Percentiles rank a stretch among this genome's conserved stretches.
phyloP scores from a whole-genome alignment of 2,329 filamentous ascomycete species.

The Arachnomyces sp. region DNA sequence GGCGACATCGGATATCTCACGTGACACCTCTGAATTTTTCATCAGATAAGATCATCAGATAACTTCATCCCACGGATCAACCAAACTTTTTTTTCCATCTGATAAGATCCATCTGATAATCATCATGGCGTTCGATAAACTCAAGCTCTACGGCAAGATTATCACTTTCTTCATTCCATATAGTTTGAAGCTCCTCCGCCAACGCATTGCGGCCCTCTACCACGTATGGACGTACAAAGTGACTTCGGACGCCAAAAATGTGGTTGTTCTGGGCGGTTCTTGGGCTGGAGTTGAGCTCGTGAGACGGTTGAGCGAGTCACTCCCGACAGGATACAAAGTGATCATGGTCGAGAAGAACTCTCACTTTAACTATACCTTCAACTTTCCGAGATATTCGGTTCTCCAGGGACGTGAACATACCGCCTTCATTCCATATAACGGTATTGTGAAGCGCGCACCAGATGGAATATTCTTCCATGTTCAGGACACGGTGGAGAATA shows the following conservation, averaged over 20 bases:
- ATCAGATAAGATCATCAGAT: no score
- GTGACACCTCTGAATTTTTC: no score
- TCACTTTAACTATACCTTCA: conserved; percentile 56
- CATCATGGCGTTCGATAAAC: no score
- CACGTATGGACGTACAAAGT: conserved; percentile 7
- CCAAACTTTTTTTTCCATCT: no score
- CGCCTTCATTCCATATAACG: conserved; percentile 51
- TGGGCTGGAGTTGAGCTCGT: conserved; percentile 50
- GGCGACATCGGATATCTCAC: no score
- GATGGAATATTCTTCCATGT: conserved; percentile 32
- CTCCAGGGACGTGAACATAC: conserved; percentile 49
- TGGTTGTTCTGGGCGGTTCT: conserved; percentile 52
- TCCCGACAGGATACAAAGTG: conserved; percentile 46
- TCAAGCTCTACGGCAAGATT: no score
- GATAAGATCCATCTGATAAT: no score
- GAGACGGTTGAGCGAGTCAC: conserved; percentile 40
- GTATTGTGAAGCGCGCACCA: conserved; percentile 27
- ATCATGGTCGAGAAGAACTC: conserved; percentile 53
- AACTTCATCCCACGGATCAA: no score
- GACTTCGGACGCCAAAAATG: conserved; percentile 30
- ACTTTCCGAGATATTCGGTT: conserved; percentile 53
- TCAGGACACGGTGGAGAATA: conserved; percentile 31
- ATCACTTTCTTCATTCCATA: no score
- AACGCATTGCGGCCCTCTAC: neutral
- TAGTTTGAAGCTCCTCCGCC: neutral